phyloP scores from a whole-genome alignment of 768 basidiomycete genomes.

The Lepiota brunneoincarnata region DNA sequence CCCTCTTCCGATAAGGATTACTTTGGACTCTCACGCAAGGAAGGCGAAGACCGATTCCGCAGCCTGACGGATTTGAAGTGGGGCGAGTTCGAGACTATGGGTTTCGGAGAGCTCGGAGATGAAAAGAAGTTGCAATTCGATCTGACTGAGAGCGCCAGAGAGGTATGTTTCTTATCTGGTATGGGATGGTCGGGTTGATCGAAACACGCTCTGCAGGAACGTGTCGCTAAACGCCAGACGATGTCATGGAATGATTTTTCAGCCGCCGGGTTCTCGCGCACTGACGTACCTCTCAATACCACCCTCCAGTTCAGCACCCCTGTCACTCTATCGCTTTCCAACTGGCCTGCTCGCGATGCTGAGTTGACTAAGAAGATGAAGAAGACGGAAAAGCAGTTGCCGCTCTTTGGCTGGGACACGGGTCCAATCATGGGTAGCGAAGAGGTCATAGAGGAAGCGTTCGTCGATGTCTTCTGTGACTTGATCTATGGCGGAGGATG shows the following conservation, averaged over 20 bases:
- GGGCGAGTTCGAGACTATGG: constrained; percentile 87
- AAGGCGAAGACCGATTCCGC: constrained; percentile 69
- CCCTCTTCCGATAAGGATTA: constrained; percentile 31
- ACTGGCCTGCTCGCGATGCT: constrained; percentile 74
- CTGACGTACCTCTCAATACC: constrained; percentile 70
- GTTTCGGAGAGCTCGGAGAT: constrained; percentile 60
- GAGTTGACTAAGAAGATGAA: constrained; percentile 78
- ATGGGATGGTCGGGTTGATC: neutral
- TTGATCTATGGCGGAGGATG: constrained; percentile 81
- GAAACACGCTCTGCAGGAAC: constrained; percentile 40
- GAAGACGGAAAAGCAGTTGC: constrained; percentile 78
- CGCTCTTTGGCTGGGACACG: constrained; percentile 92
- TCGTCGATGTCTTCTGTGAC: constrained; percentile 85
- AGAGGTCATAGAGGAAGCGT: constrained; percentile 86
- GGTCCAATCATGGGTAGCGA: constrained; percentile 75
- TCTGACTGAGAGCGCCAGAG: constrained; percentile 82
- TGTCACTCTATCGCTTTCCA: constrained; percentile 44
- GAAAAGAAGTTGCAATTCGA: constrained; percentile 89
- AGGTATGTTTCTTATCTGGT: constrained; percentile 30
- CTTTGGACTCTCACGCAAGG: constrained; percentile 35
- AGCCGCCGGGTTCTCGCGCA: constrained; percentile 74
- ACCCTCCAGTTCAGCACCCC: constrained; percentile 78
- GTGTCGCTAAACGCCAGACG: constrained; percentile 73
- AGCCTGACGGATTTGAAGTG: constrained; percentile 85
- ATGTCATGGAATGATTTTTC: constrained; percentile 93